Evolutionary conservation across 2,329 filamentous ascomycete genomes (phyloP).

Genomic region (Colletotrichum sp.): DNA sequence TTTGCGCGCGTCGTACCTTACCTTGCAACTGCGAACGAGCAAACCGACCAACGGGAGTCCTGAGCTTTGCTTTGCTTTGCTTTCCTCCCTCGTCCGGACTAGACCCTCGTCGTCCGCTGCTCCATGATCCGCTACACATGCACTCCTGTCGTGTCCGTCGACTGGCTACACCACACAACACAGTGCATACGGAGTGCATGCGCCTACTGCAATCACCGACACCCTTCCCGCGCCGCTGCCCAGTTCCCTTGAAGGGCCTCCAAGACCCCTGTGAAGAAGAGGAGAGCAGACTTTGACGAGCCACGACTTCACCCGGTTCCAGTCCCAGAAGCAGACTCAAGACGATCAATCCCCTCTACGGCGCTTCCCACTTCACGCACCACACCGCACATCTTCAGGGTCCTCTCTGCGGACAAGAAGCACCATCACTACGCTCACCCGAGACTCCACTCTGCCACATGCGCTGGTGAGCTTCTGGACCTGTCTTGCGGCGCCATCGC

Average conservation of each 20-base stretch:
- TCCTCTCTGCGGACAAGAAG: slow-evolving; percentile 8
- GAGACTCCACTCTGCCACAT: slow-evolving; percentile 16
- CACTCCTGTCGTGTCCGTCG: slow-evolving; percentile 37
- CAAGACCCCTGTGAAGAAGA: slow-evolving; percentile 7
- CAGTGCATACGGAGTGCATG: slow-evolving; percentile 18
- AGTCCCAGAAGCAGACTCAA: neutral
- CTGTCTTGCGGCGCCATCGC: slow-evolving; percentile 12
- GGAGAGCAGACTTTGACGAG: neutral
- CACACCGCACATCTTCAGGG: slow-evolving; percentile 22
- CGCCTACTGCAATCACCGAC: slow-evolving; percentile 12
- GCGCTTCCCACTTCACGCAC: slow-evolving; percentile 14
- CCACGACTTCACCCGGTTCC: slow-evolving; percentile 13
- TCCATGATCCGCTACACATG: slow-evolving; percentile 37
- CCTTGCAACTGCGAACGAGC: slow-evolving; percentile 10
- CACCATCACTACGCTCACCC: slow-evolving; percentile 1
- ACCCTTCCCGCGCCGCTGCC: slow-evolving; percentile 1
- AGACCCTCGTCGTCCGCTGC: slow-evolving; percentile 14
- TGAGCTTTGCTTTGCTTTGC: slow-evolving; percentile 1
- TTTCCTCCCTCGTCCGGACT: slow-evolving; percentile 3
- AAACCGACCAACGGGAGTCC: slow-evolving; percentile 9
- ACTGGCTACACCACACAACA: slow-evolving; percentile 30
- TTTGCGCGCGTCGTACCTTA: slow-evolving; percentile 16
- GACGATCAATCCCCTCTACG: neutral
- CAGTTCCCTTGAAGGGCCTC: neutral
- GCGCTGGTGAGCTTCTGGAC: slow-evolving; percentile 18